phyloP scores from a whole-genome alignment of 306 rosid genomes.

The Mucuna pruriens region DNA sequence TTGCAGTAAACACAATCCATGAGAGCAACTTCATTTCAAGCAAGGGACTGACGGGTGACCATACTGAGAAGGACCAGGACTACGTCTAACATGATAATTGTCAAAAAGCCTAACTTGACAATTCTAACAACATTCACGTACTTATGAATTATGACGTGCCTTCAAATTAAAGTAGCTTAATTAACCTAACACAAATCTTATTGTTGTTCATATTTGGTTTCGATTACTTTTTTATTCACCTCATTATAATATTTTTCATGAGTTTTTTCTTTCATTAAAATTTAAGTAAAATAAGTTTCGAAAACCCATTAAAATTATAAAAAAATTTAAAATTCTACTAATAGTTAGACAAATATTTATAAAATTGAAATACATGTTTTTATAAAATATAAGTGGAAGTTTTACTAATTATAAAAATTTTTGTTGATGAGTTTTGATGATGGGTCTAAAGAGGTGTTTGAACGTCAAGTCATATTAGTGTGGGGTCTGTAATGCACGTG shows the following conservation, averaged over 20 bases:
- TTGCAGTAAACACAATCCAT: not conserved
- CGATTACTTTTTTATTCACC: not conserved
- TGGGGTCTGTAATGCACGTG: slow-evolving; percentile 45
- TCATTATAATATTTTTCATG: not conserved
- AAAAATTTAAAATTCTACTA: too few species aligned
- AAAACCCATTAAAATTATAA: too few species aligned
- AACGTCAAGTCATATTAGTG: not conserved
- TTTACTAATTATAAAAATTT: too few species aligned
- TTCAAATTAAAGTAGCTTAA: not conserved
- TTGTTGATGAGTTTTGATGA: not conserved
- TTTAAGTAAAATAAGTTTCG: too few species aligned
- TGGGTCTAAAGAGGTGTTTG: slow-evolving; percentile 3
- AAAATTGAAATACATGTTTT: too few species aligned
- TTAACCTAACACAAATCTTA: not conserved
- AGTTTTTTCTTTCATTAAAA: too few species aligned
- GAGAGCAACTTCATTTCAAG: not conserved
- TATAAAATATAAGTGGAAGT: too few species aligned
- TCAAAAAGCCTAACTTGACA: not conserved
- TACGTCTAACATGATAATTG: not conserved
- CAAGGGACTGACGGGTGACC: not conserved
- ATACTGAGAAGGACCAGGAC: not conserved
- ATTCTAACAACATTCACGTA: not conserved
- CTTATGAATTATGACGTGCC: not conserved
- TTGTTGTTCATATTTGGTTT: not conserved
- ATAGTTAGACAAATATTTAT: too few species aligned